Evolutionary conservation across 306 rosid species (phyloP).

Genomic region (Cicer arietinum): DNA sequence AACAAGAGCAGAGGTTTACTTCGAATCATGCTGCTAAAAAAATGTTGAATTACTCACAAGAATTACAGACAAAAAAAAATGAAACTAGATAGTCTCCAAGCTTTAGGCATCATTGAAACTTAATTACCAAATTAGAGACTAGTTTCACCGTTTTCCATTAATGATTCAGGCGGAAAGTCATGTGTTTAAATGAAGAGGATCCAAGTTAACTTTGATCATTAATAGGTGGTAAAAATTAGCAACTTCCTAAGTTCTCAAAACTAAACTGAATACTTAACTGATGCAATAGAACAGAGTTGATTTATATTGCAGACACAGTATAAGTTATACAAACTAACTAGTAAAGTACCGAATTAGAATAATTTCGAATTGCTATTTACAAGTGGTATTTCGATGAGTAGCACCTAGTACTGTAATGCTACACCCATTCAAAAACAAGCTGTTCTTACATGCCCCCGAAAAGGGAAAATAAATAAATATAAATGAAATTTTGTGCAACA

Average conservation of each 20-base stretch:
- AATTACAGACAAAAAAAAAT: too few species aligned
- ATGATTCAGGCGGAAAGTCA: too few species aligned
- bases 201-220: conserved; percentile 1
- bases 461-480: conserved; percentile 6
- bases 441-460: background rate
- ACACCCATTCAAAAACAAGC: conserved; percentile 8
- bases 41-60: too few species aligned
- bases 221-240: background rate
- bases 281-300: background rate
- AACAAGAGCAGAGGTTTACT: too few species aligned
- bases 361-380: conserved; percentile 39
- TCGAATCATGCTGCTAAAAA: too few species aligned
- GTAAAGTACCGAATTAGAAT: conserved; percentile 20
- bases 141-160: too few species aligned
- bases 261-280: conserved; percentile 26
- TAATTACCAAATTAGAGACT: too few species aligned
- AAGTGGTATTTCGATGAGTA: conserved; percentile 14
- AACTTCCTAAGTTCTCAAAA: conserved; percentile 1
- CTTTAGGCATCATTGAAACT: too few species aligned
- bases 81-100: too few species aligned
- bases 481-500: background rate
- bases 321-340: conserved; percentile 26
- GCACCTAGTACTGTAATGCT: conserved; percentile 15
- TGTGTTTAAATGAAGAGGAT: background rate
- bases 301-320: background rate